Conservation (phyloP, 768 basidiomycete genomes). For the Pleurotus djamor region DNA sequence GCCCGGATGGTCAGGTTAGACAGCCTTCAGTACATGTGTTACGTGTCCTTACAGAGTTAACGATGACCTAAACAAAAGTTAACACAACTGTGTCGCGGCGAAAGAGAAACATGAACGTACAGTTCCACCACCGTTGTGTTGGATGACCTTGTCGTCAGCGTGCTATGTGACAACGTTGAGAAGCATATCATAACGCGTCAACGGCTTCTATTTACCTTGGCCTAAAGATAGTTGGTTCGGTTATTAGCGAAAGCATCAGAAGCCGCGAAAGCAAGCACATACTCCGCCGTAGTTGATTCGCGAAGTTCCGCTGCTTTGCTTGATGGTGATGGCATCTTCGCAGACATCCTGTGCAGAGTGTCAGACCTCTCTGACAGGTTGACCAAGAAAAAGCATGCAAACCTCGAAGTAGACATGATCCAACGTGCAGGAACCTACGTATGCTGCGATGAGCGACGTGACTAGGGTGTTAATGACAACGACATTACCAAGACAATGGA, state of each 20-base stretch:
- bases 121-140: slow-evolving; percentile 33
- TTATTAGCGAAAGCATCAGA: background rate
- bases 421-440: slow-evolving; percentile 24
- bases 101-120: slow-evolving; percentile 5
- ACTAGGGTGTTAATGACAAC: background rate
- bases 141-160: slow-evolving; percentile 32
- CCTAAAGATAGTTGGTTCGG: slow-evolving; percentile 13
- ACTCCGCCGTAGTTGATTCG: slow-evolving; percentile 35
- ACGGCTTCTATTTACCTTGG: slow-evolving; percentile 16
- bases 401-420: slow-evolving; percentile 30
- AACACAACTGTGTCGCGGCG: background rate
- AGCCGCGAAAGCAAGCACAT: slow-evolving; percentile 15
- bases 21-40: background rate
- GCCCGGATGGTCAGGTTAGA: background rate
- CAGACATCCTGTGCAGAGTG: slow-evolving; percentile 25
- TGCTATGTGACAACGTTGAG: slow-evolving; percentile 14
- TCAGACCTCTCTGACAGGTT: too few relatives aligned
- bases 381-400: too few relatives aligned
- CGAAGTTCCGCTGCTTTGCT: slow-evolving; percentile 32
- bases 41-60: slow-evolving; percentile 27
- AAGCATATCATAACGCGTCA: background rate
- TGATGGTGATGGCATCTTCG: slow-evolving; percentile 38
- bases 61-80: slow-evolving; percentile 22
- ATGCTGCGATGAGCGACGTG: background rate
- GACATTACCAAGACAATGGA: slow-evolving; percentile 33